Percentiles rank a stretch among this genome's conserved stretches.
Evolutionary conservation across 225 moss, liverwort and hornwort genomes (phyloP).

Genomic region (Physcomitrellopsis africana): DNA sequence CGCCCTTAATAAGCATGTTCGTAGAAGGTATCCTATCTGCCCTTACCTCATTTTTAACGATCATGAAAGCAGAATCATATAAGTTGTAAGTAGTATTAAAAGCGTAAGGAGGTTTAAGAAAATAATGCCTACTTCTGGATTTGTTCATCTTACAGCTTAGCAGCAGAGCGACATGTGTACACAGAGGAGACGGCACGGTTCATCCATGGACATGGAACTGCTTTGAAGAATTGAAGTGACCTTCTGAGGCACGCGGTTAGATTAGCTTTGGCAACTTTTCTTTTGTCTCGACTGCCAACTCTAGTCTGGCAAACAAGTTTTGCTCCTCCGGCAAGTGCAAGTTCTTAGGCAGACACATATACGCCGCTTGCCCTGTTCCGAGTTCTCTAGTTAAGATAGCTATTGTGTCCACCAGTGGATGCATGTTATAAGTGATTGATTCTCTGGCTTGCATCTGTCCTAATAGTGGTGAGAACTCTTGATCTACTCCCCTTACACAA

Average conservation of each 20-base stretch:
- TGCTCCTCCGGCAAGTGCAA: conserved; percentile 23
- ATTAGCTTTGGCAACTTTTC: neutral
- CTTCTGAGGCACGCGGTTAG: neutral
- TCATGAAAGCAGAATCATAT: neutral
- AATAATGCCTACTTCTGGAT: conserved; percentile 16
- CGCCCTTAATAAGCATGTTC: conserved; percentile 86
- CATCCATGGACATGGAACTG: conserved; percentile 86
- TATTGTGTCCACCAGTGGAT: no score
- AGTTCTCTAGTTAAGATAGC: neutral
- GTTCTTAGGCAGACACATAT: no score
- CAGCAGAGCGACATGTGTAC: conserved; percentile 82
- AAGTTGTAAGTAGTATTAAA: neutral
- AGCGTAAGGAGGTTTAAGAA: neutral
- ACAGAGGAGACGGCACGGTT: conserved; percentile 96
- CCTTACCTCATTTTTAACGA: neutral
- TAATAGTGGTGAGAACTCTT: no score
- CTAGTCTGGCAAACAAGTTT: conserved; percentile 32
- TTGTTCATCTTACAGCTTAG: conserved; percentile 51
- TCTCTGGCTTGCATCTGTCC: no score
- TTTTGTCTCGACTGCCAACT: neutral
- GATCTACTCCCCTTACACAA: no score
- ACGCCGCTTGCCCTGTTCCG: neutral
- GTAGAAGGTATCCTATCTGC: conserved; percentile 55
- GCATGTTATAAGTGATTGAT: no score
- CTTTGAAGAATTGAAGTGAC: conserved; percentile 46